Percentiles rank a stretch among this genome's conserved stretches.
These are phyloP conservation scores for Cryomyces minteri DNA, from an alignment of 495 filamentous ascomycete species.

Conservation along the genomic window DNA sequence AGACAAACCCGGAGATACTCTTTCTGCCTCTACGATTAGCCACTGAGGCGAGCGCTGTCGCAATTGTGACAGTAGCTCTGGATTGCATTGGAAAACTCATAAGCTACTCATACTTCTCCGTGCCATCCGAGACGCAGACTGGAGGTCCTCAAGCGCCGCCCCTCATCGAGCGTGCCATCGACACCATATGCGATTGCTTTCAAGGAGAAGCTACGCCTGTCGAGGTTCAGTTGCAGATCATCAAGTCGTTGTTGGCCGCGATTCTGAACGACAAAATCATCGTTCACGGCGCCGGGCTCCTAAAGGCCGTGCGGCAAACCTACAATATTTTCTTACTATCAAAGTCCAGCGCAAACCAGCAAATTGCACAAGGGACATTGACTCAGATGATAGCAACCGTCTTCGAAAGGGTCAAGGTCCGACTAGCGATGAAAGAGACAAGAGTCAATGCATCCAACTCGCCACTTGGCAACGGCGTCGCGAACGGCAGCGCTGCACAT, in stretches of 20 bases:
- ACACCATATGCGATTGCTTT: constrained; percentile 98
- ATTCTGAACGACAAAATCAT: constrained; percentile 97
- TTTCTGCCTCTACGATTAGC: constrained; percentile 83
- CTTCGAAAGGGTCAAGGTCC: constrained; percentile 81
- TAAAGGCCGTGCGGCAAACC: constrained; percentile 96
- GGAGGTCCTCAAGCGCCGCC: constrained; percentile 28
- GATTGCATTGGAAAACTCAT: constrained; percentile 98
- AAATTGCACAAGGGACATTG: constrained; percentile 87
- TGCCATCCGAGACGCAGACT: constrained; percentile 30
- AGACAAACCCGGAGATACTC: constrained; percentile 64
- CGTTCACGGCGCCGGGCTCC: constrained; percentile 86
- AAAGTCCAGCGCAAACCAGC: constrained; percentile 79
- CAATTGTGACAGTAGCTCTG: constrained; percentile 71
- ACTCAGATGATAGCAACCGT: constrained; percentile 99
- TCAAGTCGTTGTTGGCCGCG: constrained; percentile 87
- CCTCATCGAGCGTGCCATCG: constrained; percentile 92
- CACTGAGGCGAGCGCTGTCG: constrained; percentile 64
- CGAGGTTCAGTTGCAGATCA: constrained; percentile 91
- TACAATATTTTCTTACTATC: constrained; percentile 98
- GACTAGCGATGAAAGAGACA: constrained; percentile 73
- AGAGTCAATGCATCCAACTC: constrained; percentile 30
- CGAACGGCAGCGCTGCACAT: constrained; percentile 15
- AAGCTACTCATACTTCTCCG: constrained; percentile 92
- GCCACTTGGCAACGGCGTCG: constrained; percentile 13
- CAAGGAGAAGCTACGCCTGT: constrained; percentile 82